These are phyloP conservation scores for Dendrostoma leiphaemia DNA, from an alignment of 2,329 filamentous ascomycete species.

Conservation along the genomic window DNA sequence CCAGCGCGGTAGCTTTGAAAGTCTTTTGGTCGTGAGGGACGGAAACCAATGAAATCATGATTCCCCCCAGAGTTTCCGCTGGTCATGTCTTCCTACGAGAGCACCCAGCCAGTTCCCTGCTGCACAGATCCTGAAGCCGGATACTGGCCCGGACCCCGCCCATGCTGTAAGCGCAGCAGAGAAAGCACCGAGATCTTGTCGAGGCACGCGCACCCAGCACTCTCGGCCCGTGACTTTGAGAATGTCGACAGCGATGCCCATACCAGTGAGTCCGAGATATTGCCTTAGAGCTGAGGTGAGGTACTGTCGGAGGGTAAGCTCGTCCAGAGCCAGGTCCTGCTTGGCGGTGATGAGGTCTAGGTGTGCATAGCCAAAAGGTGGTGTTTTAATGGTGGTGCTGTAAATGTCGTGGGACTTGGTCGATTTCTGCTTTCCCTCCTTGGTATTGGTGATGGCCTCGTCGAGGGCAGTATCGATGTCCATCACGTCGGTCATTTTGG, in stretches of 20 bases:
- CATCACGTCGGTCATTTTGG: constrained; percentile 19
- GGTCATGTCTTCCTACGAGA: constrained; percentile 49
- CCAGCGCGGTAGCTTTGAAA: constrained; percentile 7
- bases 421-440: constrained; percentile 33
- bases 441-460: constrained; percentile 14
- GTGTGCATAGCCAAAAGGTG: constrained; percentile 57
- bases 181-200: constrained; percentile 58
- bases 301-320: constrained; percentile 60
- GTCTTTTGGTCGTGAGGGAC: background rate
- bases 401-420: constrained; percentile 46
- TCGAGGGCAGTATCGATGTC: constrained; percentile 21
- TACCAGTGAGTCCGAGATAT: constrained; percentile 69
- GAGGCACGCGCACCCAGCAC: constrained; percentile 65
- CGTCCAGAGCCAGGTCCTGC: constrained; percentile 45
- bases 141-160: constrained; percentile 47
- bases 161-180: constrained; percentile 66
- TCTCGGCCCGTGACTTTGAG: constrained; percentile 56
- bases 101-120: constrained; percentile 64
- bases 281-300: constrained; percentile 62
- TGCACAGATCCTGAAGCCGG: constrained; percentile 52
- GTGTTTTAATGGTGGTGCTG: constrained; percentile 48
- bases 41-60: constrained; percentile 1
- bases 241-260: constrained; percentile 67
- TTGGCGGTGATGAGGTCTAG: constrained; percentile 42
- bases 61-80: constrained; percentile 46